Conservation (phyloP, 2,329 filamentous ascomycete genomes). For the Incumbomyces lentus region DNA sequence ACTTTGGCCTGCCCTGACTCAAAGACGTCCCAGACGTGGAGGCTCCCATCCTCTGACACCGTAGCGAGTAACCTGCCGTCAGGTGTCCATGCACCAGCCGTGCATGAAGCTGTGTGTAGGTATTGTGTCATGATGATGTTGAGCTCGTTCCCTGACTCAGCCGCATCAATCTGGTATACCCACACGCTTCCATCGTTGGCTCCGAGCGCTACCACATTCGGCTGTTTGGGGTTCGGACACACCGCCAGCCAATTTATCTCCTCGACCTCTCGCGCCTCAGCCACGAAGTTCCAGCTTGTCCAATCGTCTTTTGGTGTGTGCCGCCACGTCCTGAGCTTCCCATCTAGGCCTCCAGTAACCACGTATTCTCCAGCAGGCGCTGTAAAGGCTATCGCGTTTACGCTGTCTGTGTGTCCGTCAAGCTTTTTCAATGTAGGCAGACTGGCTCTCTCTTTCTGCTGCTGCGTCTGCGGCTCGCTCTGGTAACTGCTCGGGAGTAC, state of each 20-base stretch:
- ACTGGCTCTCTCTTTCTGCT: constrained; percentile 42
- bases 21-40: constrained; percentile 91
- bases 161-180: constrained; percentile 78
- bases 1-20: constrained; percentile 57
- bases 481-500: constrained; percentile 69
- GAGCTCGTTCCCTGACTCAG: constrained; percentile 51
- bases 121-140: constrained; percentile 87
- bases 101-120: constrained; percentile 75
- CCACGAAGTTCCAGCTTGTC: constrained; percentile 54
- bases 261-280: constrained; percentile 76
- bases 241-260: constrained; percentile 85
- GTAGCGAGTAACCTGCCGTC: constrained; percentile 81
- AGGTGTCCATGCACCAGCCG: constrained; percentile 80
- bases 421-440: constrained; percentile 61
- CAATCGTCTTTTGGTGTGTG: constrained; percentile 38
- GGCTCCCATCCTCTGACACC: constrained; percentile 74
- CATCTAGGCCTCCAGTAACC: constrained; percentile 80
- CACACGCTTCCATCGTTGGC: constrained; percentile 87
- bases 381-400: constrained; percentile 79
- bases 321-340: constrained; percentile 63
- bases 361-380: constrained; percentile 72
- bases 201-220: constrained; percentile 77
- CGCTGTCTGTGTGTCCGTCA: constrained; percentile 83
- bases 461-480: constrained; percentile 50
- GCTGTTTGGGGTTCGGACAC: constrained; percentile 60